phyloP scores from a whole-genome alignment of 495 filamentous ascomycete genomes.

The Pyrenopolyporus hunteri region DNA sequence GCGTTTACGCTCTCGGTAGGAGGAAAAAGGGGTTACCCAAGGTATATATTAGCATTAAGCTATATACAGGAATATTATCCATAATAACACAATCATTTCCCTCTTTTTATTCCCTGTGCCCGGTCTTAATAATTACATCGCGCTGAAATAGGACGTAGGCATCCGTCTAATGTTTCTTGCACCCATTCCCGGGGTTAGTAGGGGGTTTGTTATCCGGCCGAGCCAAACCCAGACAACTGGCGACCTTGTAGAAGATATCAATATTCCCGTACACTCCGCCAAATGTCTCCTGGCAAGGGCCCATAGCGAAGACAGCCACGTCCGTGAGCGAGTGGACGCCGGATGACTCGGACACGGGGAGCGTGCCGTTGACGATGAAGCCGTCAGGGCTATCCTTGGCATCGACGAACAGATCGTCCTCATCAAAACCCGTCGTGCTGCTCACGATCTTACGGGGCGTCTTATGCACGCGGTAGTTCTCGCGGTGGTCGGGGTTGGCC shows the following conservation, averaged over 20 bases:
- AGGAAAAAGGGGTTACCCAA: no score
- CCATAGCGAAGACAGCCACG: conserved; percentile 74
- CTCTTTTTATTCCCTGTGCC: conserved; percentile 1
- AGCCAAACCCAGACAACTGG: conserved; percentile 68
- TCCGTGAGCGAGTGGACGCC: conserved; percentile 78
- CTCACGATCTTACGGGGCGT: conserved; percentile 63
- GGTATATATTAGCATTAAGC: conserved; percentile 15
- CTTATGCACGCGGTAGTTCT: conserved; percentile 68
- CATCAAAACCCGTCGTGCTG: conserved; percentile 41
- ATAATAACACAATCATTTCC: not conserved
- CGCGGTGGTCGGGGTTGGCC: conserved; percentile 70
- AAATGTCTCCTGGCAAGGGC: conserved; percentile 74
- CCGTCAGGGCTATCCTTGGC: conserved; percentile 67
- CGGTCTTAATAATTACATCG: not conserved
- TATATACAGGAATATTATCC: conserved; percentile 11
- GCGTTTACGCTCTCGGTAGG: no score
- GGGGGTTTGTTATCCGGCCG: conserved; percentile 37
- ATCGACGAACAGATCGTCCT: conserved; percentile 61
- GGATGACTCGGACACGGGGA: conserved; percentile 60
- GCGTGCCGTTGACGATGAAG: conserved; percentile 71
- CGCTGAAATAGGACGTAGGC: not conserved
- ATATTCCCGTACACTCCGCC: conserved; percentile 70
- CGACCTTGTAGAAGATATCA: conserved; percentile 76
- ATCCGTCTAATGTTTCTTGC: conserved; percentile 35
- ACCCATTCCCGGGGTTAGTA: conserved; percentile 52